Evolutionary conservation across 1,139 yeast species (phyloP), one percentile per base, ranked within the genome.

Genomic region (Candida albicans): DNA sequence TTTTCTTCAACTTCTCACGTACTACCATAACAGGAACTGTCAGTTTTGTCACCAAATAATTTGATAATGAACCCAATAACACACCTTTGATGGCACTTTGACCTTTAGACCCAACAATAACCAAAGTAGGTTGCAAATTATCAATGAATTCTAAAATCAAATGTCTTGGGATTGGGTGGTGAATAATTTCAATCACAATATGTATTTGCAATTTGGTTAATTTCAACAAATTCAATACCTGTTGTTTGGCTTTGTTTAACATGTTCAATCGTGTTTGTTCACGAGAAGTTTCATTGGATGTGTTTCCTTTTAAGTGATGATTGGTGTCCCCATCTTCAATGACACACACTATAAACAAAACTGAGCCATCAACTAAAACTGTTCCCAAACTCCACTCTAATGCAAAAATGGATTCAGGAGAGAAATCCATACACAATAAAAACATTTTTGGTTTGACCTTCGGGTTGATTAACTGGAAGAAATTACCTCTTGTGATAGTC

Each of bases 21-120:
- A 93, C 95, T 39, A 91, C 96, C 85, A 91, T 82, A 24, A 90
- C 95, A 0, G 98, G 97, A 11, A 88, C 91, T 22, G 87, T 74
- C 57, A 88, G 79, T 58, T 84, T 81, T 12, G 89, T 82, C 10
- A 87, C 88, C 54, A 87, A 71, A 60, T 87, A 87, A 55, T 86
- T 87, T 4, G 88, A 81, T 50, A 87, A 75, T 2, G 88, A 82
- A 3, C 93, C 93, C 48, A 86, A 74, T 47, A 86, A 70, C 10
- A 86, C 90, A 9, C 95, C 93, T 58, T 83, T 84, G 38, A 86
- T 68, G 2, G 91, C 89, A 47, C 84, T 74, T 51, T 83, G 82
- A 25, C 95, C 95, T 55, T 86, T 79, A 12, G 91, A 84, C 0
- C 95, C 95, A 30, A 90, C 87, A 46, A 90, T 81, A 13, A 91